A percentile compares a stretch with the other conserved stretches of the same genome.
Evolutionary conservation across 2,329 filamentous ascomycete genomes (phyloP).

Genomic region (Zopfia rhizophila): DNA sequence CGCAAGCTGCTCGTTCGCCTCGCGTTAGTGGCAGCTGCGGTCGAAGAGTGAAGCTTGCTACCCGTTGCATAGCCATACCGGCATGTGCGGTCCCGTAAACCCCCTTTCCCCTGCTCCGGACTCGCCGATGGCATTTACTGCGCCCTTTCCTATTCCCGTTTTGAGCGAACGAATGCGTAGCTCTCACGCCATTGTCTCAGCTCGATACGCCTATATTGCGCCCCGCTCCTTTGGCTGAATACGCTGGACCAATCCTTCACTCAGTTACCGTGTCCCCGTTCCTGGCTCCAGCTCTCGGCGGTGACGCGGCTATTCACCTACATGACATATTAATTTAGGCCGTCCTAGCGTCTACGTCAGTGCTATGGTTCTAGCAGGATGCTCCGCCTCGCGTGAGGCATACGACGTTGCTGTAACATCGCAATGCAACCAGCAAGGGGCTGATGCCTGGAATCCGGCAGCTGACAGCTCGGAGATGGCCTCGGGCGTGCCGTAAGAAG

Average conservation of each 20-base stretch:
- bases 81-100: background rate
- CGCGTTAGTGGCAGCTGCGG: conserved; percentile 10
- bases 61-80: conserved; percentile 3
- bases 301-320: conserved; percentile 11
- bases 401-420: conserved; percentile 26
- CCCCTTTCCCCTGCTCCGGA: conserved; percentile 7
- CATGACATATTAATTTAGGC: conserved; percentile 19
- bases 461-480: conserved; percentile 21
- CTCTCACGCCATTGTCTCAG: conserved; percentile 11
- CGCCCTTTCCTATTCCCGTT: conserved; percentile 10
- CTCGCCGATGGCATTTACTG: conserved; percentile 12
- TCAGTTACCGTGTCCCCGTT: conserved; percentile 1
- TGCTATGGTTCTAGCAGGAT: conserved; percentile 20
- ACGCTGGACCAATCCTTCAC: conserved; percentile 12
- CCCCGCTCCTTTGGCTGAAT: conserved; percentile 11
- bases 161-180: conserved; percentile 9
- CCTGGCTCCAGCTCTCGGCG: background rate
- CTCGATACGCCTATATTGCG: conserved; percentile 4
- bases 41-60: conserved; percentile 12
- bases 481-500: conserved; percentile 16
- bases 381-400: conserved; percentile 20
- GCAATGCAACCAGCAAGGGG: conserved; percentile 22
- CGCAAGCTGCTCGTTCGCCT: conserved; percentile 3
- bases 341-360: conserved; percentile 15
- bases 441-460: conserved; percentile 19